Conservation (phyloP, 2,329 filamentous ascomycete species). For the Pseudogymnoascus sp. region DNA sequence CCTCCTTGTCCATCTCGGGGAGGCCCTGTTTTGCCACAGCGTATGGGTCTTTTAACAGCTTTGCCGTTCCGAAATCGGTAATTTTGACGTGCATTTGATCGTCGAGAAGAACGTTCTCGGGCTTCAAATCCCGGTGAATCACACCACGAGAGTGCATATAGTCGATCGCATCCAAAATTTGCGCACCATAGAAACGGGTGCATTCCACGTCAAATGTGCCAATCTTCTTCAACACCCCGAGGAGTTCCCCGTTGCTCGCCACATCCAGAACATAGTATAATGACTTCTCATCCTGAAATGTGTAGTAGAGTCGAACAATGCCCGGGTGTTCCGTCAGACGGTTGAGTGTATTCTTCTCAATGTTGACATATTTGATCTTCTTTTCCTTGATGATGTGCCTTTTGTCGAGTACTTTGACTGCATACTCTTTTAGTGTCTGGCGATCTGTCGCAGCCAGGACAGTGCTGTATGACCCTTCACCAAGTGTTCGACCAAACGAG, state of each 20-base stretch:
- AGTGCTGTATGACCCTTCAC: conserved; percentile 96
- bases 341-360: conserved; percentile 97
- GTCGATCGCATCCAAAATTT: conserved; percentile 91
- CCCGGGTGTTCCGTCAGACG: conserved; percentile 92
- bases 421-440: conserved; percentile 90
- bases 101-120: conserved; percentile 92
- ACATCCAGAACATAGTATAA: conserved; percentile 95
- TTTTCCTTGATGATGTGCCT: conserved; percentile 99
- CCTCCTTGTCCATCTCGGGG: conserved; percentile 21
- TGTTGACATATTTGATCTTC: conserved; percentile 99
- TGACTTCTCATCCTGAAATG: conserved; percentile 93
- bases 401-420: conserved; percentile 97
- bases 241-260: conserved; percentile 82
- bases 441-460: conserved; percentile 89
- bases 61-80: conserved; percentile 97
- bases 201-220: conserved; percentile 93
- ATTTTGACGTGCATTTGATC: conserved; percentile 98
- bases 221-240: conserved; percentile 90
- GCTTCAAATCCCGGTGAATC: conserved; percentile 93
- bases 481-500: conserved; percentile 80
- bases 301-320: conserved; percentile 94
- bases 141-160: conserved; percentile 97
- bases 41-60: conserved; percentile 63
- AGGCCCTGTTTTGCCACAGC: conserved; percentile 26
- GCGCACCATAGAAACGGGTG: conserved; percentile 85